Conservation (phyloP, 208 protist genomes). For the Acanthamoeba royreba region DNA sequence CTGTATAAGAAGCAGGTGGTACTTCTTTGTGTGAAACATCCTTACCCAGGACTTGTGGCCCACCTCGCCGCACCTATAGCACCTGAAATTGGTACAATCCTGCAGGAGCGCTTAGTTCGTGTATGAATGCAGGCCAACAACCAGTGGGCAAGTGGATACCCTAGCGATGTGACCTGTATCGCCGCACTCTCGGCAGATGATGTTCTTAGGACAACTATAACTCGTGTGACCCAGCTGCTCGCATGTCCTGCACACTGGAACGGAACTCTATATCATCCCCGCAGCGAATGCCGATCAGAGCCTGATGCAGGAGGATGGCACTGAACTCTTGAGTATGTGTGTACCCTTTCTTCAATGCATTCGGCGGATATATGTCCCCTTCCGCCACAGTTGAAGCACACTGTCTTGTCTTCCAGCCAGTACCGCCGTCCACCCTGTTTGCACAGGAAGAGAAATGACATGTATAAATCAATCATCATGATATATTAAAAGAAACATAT, state of each 20-base stretch:
- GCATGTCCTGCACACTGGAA: neutral
- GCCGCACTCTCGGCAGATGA: neutral
- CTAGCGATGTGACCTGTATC: neutral
- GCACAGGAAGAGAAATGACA: too few relatives aligned
- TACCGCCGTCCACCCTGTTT: neutral
- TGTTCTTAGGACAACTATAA: neutral
- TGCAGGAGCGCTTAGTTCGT: neutral
- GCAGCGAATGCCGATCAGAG: neutral
- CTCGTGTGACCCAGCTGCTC: neutral
- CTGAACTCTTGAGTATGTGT: neutral
- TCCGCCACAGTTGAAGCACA: neutral
- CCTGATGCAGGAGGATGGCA: too few relatives aligned
- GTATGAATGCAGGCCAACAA: neutral
- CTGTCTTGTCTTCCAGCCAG: neutral
- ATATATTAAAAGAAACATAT: too few relatives aligned
- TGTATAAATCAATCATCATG: too few relatives aligned
- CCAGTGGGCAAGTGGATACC: neutral
- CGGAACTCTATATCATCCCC: neutral
- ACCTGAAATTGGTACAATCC: neutral
- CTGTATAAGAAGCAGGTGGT: too few relatives aligned
- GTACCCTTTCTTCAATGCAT: neutral
- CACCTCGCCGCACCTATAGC: neutral
- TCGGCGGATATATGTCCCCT: neutral
- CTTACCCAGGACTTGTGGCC: neutral
- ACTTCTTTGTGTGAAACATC: too few relatives aligned